These are phyloP conservation scores for Salix suchowensis DNA, from an alignment of 345 rosid genomes.

Conservation along the genomic window DNA sequence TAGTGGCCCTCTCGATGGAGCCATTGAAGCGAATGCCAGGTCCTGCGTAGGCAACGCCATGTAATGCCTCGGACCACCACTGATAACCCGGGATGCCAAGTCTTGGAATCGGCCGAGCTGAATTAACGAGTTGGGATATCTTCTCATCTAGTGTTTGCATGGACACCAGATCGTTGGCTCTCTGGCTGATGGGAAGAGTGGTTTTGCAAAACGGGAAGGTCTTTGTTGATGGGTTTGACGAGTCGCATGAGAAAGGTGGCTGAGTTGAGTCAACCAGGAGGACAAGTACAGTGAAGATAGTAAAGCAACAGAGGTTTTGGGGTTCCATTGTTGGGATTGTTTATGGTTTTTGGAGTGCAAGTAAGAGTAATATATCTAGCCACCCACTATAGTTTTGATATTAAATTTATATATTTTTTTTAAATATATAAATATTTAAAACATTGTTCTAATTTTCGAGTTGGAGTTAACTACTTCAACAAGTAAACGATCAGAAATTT, in stretches of 20 bases:
- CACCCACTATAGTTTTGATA: too few species aligned
- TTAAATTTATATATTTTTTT: too few species aligned
- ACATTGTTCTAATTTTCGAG: too few species aligned
- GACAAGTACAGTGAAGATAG: neutral
- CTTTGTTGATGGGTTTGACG: conserved; percentile 15
- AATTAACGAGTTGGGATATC: conserved; percentile 66
- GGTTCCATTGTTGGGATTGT: neutral
- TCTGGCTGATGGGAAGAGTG: conserved; percentile 42
- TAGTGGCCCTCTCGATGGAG: too few species aligned
- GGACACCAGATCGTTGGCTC: conserved; percentile 69
- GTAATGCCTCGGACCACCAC: conserved; percentile 97
- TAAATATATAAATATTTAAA: too few species aligned
- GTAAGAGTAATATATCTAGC: neutral
- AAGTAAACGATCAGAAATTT: too few species aligned
- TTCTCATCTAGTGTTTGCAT: conserved; percentile 75
- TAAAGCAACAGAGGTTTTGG: neutral
- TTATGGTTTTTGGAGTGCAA: neutral
- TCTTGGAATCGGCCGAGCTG: conserved; percentile 62
- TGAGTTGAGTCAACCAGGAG: conserved; percentile 10
- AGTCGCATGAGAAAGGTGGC: conserved; percentile 21
- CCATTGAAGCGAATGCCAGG: conserved; percentile 65
- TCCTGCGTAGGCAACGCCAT: conserved; percentile 64
- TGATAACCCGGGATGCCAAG: conserved; percentile 74
- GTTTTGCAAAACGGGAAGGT: conserved; percentile 47
- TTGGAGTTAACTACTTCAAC: too few species aligned